Percentiles rank a stretch among this genome's conserved stretches.
Conservation (phyloP, 2,329 filamentous ascomycete species). For the Pseudovirgaria hyperparasitica region DNA sequence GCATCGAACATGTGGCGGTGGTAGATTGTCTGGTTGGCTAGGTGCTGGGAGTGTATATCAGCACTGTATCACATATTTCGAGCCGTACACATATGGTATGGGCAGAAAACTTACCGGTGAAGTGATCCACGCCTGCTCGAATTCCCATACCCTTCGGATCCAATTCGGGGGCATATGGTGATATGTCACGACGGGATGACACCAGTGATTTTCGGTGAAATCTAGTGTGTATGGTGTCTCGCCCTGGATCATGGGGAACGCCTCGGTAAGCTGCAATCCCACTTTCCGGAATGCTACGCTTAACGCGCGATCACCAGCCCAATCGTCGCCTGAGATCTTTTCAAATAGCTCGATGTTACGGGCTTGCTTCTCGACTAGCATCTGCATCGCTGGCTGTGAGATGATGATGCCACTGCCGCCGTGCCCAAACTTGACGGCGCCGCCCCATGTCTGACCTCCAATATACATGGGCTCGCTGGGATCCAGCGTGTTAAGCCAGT, state of each 20-base stretch:
- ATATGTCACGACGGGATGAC: slow-evolving; percentile 27
- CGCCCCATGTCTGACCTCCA: slow-evolving; percentile 25
- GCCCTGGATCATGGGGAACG: slow-evolving; percentile 31
- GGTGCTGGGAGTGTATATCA: too few relatives aligned
- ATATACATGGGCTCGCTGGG: slow-evolving; percentile 28
- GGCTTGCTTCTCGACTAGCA: too few relatives aligned
- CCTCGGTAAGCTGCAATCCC: slow-evolving; percentile 21
- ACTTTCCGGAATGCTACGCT: slow-evolving; percentile 21
- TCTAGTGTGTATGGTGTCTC: slow-evolving; percentile 27
- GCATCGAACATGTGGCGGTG: slow-evolving; percentile 19
- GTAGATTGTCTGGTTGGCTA: too few relatives aligned
- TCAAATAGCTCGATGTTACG: too few relatives aligned
- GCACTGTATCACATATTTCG: too few relatives aligned
- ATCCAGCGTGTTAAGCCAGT: slow-evolving; percentile 26
- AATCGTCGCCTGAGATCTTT: slow-evolving; percentile 14
- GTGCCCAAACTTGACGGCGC: slow-evolving; percentile 26
- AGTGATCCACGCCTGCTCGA: slow-evolving; percentile 21
- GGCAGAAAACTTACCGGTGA: too few relatives aligned
- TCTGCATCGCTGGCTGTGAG: slow-evolving; percentile 25
- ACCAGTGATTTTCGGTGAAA: slow-evolving; percentile 29
- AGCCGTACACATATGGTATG: too few relatives aligned
- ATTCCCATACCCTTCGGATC: slow-evolving; percentile 16
- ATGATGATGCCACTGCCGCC: slow-evolving; percentile 30
- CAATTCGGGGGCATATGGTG: slow-evolving; percentile 15
- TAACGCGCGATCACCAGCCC: slow-evolving; percentile 26